phyloP scores from a whole-genome alignment of 1,139 yeast species.

The Hemisphaericaspora xylanilytica region DNA sequence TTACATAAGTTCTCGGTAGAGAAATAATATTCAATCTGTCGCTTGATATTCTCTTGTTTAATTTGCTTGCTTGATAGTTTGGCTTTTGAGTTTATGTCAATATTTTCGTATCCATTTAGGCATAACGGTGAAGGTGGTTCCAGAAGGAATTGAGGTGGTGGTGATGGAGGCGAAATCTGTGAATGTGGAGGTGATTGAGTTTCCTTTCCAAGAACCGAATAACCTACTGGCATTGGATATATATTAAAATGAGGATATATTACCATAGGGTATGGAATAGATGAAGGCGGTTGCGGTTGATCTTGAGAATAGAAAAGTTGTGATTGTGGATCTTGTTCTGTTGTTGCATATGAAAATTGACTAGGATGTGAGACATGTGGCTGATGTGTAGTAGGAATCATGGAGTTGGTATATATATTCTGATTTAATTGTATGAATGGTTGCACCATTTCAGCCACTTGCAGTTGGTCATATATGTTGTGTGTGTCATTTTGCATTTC shows the following conservation, averaged over 20 bases:
- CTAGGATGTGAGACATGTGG: neutral
- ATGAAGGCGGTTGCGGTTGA: neutral
- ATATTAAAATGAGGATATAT: conserved; percentile 7
- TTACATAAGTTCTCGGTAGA: conserved; percentile 26
- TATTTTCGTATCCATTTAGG: neutral
- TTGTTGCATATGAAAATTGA: neutral
- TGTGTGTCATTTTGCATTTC: neutral
- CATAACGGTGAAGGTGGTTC: neutral
- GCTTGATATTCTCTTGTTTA: conserved; percentile 12
- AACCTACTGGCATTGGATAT: conserved; percentile 2
- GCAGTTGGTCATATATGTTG: neutral
- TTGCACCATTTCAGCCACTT: neutral
- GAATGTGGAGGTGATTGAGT: neutral
- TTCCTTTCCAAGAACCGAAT: neutral
- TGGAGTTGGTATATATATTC: neutral
- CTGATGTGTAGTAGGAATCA: neutral
- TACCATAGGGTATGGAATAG: neutral
- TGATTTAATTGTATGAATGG: conserved; percentile 1
- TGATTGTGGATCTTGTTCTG: neutral
- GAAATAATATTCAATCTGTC: conserved; percentile 25
- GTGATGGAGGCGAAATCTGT: neutral
- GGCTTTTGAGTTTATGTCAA: conserved; percentile 1
- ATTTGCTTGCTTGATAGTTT: neutral
- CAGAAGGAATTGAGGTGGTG: neutral
- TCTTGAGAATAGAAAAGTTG: neutral